phyloP scores from a whole-genome alignment of 2,329 filamentous ascomycete genomes.

The Fusarium scirpi region DNA sequence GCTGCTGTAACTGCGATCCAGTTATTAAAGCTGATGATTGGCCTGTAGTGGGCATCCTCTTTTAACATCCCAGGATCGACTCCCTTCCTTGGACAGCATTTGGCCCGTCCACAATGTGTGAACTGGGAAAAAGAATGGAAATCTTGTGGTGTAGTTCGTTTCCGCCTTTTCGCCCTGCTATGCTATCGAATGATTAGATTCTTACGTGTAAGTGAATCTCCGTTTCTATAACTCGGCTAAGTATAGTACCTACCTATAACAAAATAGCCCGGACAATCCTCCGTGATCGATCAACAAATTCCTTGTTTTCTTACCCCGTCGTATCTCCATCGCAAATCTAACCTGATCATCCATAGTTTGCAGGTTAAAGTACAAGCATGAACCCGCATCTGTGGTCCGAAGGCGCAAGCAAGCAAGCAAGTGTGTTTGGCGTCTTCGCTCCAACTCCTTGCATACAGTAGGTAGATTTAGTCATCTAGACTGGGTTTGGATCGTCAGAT shows the following conservation, averaged over 20 bases:
- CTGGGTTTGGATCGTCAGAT: constrained; percentile 9
- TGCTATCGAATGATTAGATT: constrained; percentile 29
- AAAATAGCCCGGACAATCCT: not conserved
- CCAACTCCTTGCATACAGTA: constrained; percentile 38
- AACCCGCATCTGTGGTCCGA: constrained; percentile 33
- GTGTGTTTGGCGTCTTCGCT: constrained; percentile 28
- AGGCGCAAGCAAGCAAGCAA: constrained; percentile 13
- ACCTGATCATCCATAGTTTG: not conserved
- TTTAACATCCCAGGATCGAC: constrained; percentile 15
- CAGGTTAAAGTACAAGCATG: constrained; percentile 28
- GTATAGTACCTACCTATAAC: constrained; percentile 11
- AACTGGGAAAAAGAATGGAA: constrained; percentile 23
- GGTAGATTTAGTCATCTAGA: not conserved
- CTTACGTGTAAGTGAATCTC: constrained; percentile 1
- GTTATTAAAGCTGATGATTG: constrained; percentile 22
- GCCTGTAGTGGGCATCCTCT: constrained; percentile 9
- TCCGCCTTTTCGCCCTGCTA: constrained; percentile 17
- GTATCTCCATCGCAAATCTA: constrained; percentile 3
- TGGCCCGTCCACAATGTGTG: constrained; percentile 35
- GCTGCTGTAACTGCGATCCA: constrained; percentile 26
- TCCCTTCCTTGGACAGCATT: constrained; percentile 26
- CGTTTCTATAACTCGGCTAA: constrained; percentile 12
- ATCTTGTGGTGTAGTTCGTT: constrained; percentile 22
- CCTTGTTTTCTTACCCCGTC: constrained; percentile 24
- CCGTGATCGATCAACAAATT: constrained; percentile 10